Conservation (phyloP, 2,329 filamentous ascomycete species). For the Trichoderma sp. region DNA sequence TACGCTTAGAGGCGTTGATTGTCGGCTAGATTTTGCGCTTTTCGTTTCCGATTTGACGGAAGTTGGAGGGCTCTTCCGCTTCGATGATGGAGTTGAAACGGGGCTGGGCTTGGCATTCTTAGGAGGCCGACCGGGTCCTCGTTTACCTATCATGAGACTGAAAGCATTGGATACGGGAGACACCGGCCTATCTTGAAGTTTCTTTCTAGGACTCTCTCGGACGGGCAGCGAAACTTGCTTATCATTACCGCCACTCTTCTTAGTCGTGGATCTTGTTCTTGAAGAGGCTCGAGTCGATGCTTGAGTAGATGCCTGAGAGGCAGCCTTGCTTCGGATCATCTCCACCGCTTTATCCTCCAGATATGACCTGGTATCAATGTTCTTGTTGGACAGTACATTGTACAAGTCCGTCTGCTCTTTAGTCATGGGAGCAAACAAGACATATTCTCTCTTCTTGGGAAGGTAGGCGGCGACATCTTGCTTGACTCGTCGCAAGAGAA, state of each 20-base stretch:
- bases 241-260: not conserved
- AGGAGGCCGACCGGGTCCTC: slow-evolving; percentile 33
- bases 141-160: slow-evolving; percentile 57
- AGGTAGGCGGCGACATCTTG: slow-evolving; percentile 88
- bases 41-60: slow-evolving; percentile 56
- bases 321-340: slow-evolving; percentile 50
- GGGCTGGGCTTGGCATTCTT: slow-evolving; percentile 36
- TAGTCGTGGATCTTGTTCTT: slow-evolving; percentile 31
- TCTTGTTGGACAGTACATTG: slow-evolving; percentile 62
- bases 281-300: slow-evolving; percentile 40
- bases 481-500: slow-evolving; percentile 86
- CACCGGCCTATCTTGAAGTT: slow-evolving; percentile 33
- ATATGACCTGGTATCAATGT: slow-evolving; percentile 69
- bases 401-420: slow-evolving; percentile 91
- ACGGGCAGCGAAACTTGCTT: slow-evolving; percentile 41
- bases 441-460: slow-evolving; percentile 96
- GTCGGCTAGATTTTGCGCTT: slow-evolving; percentile 73
- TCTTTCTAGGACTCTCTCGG: slow-evolving; percentile 43
- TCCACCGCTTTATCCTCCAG: slow-evolving; percentile 79
- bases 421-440: slow-evolving; percentile 90
- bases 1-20: slow-evolving; percentile 69
- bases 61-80: slow-evolving; percentile 41
- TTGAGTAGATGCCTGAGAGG: slow-evolving; percentile 34
- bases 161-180: slow-evolving; percentile 52
- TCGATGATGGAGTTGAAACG: slow-evolving; percentile 35